Base-by-base conservation (phyloP, 2,329 filamentous ascomycete species). In the Davidsoniella virescens region DNA sequence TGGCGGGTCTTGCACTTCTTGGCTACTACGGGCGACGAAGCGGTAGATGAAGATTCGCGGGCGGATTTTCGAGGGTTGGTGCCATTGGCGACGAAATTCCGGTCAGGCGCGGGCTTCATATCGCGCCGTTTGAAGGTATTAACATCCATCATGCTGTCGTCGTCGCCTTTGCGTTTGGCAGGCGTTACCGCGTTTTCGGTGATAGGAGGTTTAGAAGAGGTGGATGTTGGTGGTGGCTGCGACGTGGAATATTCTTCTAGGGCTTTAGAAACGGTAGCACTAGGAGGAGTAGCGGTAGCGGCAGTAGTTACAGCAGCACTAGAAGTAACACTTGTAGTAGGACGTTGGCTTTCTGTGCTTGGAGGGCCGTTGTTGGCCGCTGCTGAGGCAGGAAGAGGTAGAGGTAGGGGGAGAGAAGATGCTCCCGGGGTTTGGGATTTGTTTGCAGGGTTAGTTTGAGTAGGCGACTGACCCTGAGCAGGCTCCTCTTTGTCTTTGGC, bases 151-250 rank as follows among this genome's bases (percentile, higher is more conserved):
- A 53, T 53, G 44, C 68, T 60, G 54, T 68, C 60, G 53, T 71
- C 68, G 26, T 68, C 69, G 25, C 71, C 60, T 59, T 73, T 73
- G 49, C 70, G 62, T 58, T 73, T 73, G 20, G 64, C 65, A 25
- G 69, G 64, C 33, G 65, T 67, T 49, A 58, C 56, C 47, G 63
- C 64, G 49, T 62, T 63, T 46, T 63, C 59, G 47, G 44, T 37
- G 29, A 52, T 33, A 10, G 50, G 46, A 10, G 50, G 39, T 18
- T 48, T 52, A 12, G 39, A 40, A 20, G 47, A 43, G 8, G 37
- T 43, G n/a, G 50, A 49, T 33, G 41, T 33, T 6, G 49, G 46
- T 33, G 29, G 29, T 4, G 20, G 20, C 20, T 23, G 20, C 20
- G 20, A 23, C 4, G 20, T 23, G 20, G 29, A 33, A 33, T 8